These are phyloP conservation scores for Zymoseptoria passerinii DNA, from an alignment of 2,329 filamentous ascomycete species.

Conservation along the genomic window DNA sequence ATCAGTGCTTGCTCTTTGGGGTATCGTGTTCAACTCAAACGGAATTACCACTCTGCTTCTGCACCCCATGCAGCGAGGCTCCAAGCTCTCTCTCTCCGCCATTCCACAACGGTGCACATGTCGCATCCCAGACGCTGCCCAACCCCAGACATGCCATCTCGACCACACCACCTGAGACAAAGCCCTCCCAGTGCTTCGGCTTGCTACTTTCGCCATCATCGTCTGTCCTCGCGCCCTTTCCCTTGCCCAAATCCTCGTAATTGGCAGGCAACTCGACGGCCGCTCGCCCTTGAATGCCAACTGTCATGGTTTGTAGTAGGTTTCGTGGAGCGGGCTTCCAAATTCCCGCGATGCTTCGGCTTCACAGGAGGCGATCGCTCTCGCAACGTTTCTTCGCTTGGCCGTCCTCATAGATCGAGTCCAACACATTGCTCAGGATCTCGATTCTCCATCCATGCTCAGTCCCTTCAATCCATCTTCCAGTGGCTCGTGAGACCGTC, in stretches of 20 bases:
- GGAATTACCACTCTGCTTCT: not conserved
- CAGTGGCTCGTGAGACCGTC: slow-evolving; percentile 73
- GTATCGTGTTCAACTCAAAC: not conserved
- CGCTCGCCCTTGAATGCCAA: no score
- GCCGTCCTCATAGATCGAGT: not conserved
- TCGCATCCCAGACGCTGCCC: no score
- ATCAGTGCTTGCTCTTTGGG: not conserved
- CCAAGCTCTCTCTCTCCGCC: not conserved
- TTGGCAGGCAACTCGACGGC: no score
- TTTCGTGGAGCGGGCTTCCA: not conserved
- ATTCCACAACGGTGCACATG: no score
- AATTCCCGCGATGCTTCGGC: not conserved
- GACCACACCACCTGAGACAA: not conserved
- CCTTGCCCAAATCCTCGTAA: no score
- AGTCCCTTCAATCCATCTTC: slow-evolving; percentile 48
- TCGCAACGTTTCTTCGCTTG: not conserved
- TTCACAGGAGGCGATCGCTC: not conserved
- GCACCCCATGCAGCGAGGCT: no score
- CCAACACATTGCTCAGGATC: not conserved
- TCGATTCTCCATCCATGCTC: not conserved
- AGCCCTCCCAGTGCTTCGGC: no score
- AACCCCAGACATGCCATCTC: no score
- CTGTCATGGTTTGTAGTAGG: not conserved
- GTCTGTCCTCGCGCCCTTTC: no score
- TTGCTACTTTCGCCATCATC: no score